A percentile compares a stretch with the other conserved stretches of the same genome.
Evolutionary conservation across 2,329 filamentous ascomycete species (phyloP).

Genomic region (Monosporascus sp.): DNA sequence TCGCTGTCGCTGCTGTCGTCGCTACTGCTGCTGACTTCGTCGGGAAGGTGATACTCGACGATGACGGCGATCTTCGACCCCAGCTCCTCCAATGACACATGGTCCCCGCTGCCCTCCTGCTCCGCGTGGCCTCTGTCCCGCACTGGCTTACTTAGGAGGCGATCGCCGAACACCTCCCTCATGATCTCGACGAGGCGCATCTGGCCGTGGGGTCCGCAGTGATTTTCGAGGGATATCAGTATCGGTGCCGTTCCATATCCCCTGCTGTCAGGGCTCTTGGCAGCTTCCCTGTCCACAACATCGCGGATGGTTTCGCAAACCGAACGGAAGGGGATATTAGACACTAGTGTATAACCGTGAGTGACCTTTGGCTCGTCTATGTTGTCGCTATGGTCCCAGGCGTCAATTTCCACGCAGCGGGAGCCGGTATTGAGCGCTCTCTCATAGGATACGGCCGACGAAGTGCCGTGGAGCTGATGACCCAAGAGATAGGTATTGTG

Average conservation of each 20-base stretch:
- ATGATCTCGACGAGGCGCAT: slow-evolving; percentile 59
- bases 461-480: slow-evolving; percentile 62
- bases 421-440: slow-evolving; percentile 57
- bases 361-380: slow-evolving; percentile 63
- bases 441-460: slow-evolving; percentile 58
- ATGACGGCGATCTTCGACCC: slow-evolving; percentile 61
- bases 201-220: slow-evolving; percentile 57
- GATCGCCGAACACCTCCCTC: slow-evolving; percentile 56
- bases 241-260: slow-evolving; percentile 49
- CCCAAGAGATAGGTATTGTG: slow-evolving; percentile 70
- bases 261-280: slow-evolving; percentile 32
- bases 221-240: slow-evolving; percentile 62
- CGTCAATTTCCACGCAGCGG: slow-evolving; percentile 69
- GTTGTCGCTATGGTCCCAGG: slow-evolving; percentile 61
- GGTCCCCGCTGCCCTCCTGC: slow-evolving; percentile 43
- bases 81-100: slow-evolving; percentile 54
- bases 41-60: slow-evolving; percentile 59
- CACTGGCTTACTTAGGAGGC: slow-evolving; percentile 54
- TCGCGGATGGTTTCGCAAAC: slow-evolving; percentile 63
- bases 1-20: slow-evolving; percentile 29
- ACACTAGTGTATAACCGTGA: slow-evolving; percentile 64
- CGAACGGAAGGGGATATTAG: slow-evolving; percentile 56
- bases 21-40: slow-evolving; percentile 41
- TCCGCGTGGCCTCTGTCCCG: slow-evolving; percentile 50
- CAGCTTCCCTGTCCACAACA: slow-evolving; percentile 53